These are phyloP conservation scores for Euphorbia celastroides DNA, from an alignment of 441 rosid species.

Conservation along the genomic window DNA sequence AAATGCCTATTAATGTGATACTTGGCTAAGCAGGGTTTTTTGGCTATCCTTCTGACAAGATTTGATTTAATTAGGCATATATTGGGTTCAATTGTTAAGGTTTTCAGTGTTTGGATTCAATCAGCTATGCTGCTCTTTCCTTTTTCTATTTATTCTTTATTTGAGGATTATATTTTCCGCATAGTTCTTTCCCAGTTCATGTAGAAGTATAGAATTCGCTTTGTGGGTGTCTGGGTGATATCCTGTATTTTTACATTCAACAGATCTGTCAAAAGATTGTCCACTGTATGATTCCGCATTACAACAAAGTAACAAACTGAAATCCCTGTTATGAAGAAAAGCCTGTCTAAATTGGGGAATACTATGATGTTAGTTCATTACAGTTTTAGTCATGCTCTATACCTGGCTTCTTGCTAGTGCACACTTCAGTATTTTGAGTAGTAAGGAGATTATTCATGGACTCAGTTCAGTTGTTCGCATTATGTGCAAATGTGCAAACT, in stretches of 20 bases:
- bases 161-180: no score
- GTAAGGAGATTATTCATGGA: not conserved
- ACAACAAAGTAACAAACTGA: not conserved
- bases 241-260: not conserved
- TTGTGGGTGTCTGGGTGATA: no score
- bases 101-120: not conserved
- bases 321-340: not conserved
- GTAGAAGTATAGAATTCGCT: no score
- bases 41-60: not conserved
- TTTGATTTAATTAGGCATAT: not conserved
- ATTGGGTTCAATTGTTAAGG: not conserved
- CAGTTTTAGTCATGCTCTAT: not conserved
- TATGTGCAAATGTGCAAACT: not conserved
- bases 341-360: not conserved
- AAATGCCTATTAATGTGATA: not conserved
- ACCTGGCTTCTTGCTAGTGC: not conserved
- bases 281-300: not conserved
- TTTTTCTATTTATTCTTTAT: no score
- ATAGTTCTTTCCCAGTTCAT: no score
- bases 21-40: not conserved
- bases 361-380: not conserved
- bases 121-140: not conserved
- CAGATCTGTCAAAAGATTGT: not conserved
- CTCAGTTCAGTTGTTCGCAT: not conserved
- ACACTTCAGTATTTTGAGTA: not conserved